Base-by-base conservation (phyloP, 2,329 filamentous ascomycete species). In the Aspergillus udagawae region DNA sequence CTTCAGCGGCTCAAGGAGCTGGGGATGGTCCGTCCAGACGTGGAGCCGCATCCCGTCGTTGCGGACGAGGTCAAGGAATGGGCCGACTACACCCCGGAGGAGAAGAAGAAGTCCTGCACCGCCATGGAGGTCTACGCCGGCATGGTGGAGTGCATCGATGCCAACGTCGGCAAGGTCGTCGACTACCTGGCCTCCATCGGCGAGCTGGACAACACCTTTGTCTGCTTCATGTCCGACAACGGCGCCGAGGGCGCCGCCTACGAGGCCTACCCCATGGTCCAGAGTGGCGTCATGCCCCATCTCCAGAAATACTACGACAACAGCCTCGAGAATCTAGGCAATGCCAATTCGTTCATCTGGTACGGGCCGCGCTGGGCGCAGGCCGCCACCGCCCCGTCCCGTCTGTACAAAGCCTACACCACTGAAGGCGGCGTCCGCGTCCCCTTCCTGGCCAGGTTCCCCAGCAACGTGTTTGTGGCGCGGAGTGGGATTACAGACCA, bases 161-260 rank as follows among this genome's bases (percentile, higher is more conserved):
- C 68, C 56, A 84, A 86, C 57, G 79, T 88, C 20, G 84, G 84
- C 41, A 82, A 82, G 55, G 80, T 87, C 2, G 72, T 86, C 23
- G 73, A 82, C 38, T 82, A 86, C 62, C 77, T 87, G 2, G 74
- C 82, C 56, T 67, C 77, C 47, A 82, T 79, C 2, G 82, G 79
- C 55, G 84, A 87, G 65, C 75, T 84, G 0, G 84, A 87, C 60
- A 86, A 87, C 67, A 88, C 85, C 2, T 83, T 87, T 59, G 77
- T 88, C 52, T 79, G 81, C 65, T 87, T 87, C 76, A 81, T 86
- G 74, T 83, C 79, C 1, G 84, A 87, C 70, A 87, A 87, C 59
- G 84, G 84, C 2, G 83, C 83, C 10, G 84, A 86, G 62, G 83
- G 83, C 10, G 82, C 81, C n/a, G 78, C 79, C 1, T 83, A 83